Evolutionary conservation across 345 rosid species (phyloP).

Genomic region (Melastoma malabathricum): DNA sequence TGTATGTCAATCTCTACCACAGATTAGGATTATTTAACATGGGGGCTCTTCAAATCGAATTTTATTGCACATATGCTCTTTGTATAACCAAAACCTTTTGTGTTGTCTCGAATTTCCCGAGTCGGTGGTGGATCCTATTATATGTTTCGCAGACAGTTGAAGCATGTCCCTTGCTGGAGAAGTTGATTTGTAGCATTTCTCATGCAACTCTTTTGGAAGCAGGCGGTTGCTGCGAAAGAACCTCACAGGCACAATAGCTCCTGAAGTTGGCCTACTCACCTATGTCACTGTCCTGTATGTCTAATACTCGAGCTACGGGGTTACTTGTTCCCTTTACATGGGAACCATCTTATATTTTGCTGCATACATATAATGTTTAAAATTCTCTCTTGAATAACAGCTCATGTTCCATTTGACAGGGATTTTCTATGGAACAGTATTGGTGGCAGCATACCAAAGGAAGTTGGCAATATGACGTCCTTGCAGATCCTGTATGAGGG

Average conservation of each 20-base stretch:
- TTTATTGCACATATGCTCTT: too few relatives aligned
- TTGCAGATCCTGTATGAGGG: conserved; percentile 61
- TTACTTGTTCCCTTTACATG: too few relatives aligned
- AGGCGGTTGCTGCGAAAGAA: conserved; percentile 68
- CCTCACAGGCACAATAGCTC: conserved; percentile 70
- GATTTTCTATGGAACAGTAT: conserved; percentile 87
- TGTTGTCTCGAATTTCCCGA: too few relatives aligned
- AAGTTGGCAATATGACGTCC: conserved; percentile 64
- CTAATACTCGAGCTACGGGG: background rate
- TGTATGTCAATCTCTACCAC: background rate
- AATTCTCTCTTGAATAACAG: too few relatives aligned
- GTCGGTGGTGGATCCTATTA: too few relatives aligned
- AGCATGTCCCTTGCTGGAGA: background rate
- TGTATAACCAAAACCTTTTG: too few relatives aligned
- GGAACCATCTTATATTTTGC: too few relatives aligned
- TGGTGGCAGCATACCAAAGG: conserved; percentile 74
- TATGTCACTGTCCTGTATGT: conserved; percentile 48
- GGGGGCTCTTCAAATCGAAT: too few relatives aligned
- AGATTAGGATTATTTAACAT: background rate
- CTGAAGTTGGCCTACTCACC: conserved; percentile 60
- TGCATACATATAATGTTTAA: background rate
- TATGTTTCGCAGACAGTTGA: too few relatives aligned
- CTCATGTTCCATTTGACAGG: conserved; percentile 18
- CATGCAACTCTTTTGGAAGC: conserved; percentile 9
- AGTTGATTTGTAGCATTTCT: background rate